These are phyloP conservation scores for Diospyros kaki DNA, from an alignment of 148 eudicot genomes.

Conservation along the genomic window DNA sequence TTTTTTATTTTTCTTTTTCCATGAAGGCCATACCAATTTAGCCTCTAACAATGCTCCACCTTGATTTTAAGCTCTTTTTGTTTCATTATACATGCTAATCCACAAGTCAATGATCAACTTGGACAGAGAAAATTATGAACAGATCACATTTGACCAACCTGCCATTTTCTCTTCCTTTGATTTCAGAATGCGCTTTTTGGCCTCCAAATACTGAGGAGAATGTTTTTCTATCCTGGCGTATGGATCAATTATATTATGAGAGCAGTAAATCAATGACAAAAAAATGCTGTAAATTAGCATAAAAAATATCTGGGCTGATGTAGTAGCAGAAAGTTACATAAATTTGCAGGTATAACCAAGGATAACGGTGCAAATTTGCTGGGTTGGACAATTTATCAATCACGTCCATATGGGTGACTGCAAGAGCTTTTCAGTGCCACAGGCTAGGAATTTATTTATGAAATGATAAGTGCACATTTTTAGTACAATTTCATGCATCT, in stretches of 20 bases:
- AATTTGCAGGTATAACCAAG: background rate
- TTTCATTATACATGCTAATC: background rate
- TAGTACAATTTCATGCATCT: constrained; percentile 1
- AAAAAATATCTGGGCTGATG: constrained; percentile 2
- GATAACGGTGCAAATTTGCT: background rate
- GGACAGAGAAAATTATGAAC: constrained; percentile 9
- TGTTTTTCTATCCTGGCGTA: constrained; percentile 36
- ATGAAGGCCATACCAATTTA: background rate
- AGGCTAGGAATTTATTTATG: background rate
- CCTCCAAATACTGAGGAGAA: constrained; percentile 31
- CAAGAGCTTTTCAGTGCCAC: background rate
- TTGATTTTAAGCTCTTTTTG: constrained; percentile 1
- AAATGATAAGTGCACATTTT: background rate
- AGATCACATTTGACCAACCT: constrained; percentile 25
- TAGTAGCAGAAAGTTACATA: background rate
- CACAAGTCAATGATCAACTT: background rate
- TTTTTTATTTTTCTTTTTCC: background rate
- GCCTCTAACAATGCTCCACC: background rate
- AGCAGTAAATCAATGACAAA: background rate
- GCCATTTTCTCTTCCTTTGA: constrained; percentile 24
- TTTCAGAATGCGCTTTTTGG: constrained; percentile 17
- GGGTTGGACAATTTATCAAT: background rate
- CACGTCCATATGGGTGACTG: constrained; percentile 5
- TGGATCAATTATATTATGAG: background rate
- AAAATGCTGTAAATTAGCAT: constrained; percentile 10